phyloP scores from a whole-genome alignment of 1,139 yeast species.

The Eremothecium coryli region DNA sequence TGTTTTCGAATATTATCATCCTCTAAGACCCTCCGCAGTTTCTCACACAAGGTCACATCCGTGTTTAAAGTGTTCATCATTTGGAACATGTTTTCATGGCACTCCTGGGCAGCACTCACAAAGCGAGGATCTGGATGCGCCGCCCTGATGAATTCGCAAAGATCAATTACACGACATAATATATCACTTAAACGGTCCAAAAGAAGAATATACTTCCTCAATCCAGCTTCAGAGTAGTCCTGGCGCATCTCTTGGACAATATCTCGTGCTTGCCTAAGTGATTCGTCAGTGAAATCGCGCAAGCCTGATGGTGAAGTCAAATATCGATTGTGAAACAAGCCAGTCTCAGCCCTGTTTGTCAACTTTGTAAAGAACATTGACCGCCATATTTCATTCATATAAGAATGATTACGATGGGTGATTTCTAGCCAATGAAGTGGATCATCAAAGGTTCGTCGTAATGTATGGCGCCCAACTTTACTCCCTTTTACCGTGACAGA shows the following conservation, averaged over 20 bases:
- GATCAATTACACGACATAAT: conserved; percentile 84
- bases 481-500: too few relatives aligned
- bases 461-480: too few relatives aligned
- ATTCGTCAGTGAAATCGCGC: conserved; percentile 52
- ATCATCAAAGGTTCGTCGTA: too few relatives aligned
- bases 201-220: conserved; percentile 47
- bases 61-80: conserved; percentile 92
- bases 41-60: conserved; percentile 59
- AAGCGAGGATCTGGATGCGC: conserved; percentile 71
- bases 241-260: conserved; percentile 48
- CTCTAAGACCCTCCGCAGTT: conserved; percentile 47
- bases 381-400: too few relatives aligned
- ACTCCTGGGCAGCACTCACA: conserved; percentile 73
- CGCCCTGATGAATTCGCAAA: conserved; percentile 86
- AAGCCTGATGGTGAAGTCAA: conserved; percentile 65
- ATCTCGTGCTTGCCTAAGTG: conserved; percentile 53
- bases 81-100: conserved; percentile 84
- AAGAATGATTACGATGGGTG: too few relatives aligned
- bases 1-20: conserved; percentile 33
- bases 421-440: too few relatives aligned
- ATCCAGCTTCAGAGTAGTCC: conserved; percentile 41
- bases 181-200: conserved; percentile 83
- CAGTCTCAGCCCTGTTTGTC: conserved; percentile 34
- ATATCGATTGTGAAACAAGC: conserved; percentile 66
- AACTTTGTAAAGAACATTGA: too few relatives aligned